Evolutionary conservation across 129 eudicot species (phyloP), one percentile per base, ranked within the genome.

Genomic region (carrot (Daucus carota)): DNA sequence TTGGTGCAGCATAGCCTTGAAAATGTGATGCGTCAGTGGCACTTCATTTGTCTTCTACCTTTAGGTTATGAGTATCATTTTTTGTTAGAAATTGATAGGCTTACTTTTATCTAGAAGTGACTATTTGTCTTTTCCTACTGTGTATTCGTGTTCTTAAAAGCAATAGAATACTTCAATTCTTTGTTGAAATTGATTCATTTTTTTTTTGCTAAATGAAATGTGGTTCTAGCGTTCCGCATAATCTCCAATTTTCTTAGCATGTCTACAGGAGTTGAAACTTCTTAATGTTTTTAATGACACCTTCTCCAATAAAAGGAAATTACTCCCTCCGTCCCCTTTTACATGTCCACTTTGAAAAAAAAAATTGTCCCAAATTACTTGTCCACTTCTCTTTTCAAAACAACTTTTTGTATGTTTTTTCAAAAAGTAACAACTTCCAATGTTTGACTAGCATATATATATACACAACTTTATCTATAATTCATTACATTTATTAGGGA

Each of bases 1-100:
- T 72, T 78, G 74, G 36, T 48, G 79, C 74, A 84, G 77, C 76
- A 76, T 54, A 76, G 75, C 74, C 78, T 69, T 62, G 54, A 42
- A 42, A 73, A 80, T 41, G 26, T 22, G 28, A 69, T 69, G 73
- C 12, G 47, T 36, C 47, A 4, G 14, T 38, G 31, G 29, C 73
- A 69, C 32, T 26, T 68, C 41, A 69, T 69, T 70, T 12, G 46
- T 70, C 48, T 70, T 9, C 3, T 70, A 40, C 48, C 24, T 72
- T 43, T 65, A 48, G 40, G 73, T 8, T 18, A 10, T n/a, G n/a
- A n/a, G n/a, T 38, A 33, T 41, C 20, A 72, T 26, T 11, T 32
- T 70, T 40, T 34, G 14, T 31, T 20, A 3, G 33, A 9, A 33
- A 28, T 20, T 6, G 77, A 74, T 1, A 33, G 65, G 47, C 28